A percentile compares a stretch with the other conserved stretches of the same genome.
phyloP scores from a whole-genome alignment of 2,329 filamentous ascomycete genomes.

The Microdochium bolleyi region DNA sequence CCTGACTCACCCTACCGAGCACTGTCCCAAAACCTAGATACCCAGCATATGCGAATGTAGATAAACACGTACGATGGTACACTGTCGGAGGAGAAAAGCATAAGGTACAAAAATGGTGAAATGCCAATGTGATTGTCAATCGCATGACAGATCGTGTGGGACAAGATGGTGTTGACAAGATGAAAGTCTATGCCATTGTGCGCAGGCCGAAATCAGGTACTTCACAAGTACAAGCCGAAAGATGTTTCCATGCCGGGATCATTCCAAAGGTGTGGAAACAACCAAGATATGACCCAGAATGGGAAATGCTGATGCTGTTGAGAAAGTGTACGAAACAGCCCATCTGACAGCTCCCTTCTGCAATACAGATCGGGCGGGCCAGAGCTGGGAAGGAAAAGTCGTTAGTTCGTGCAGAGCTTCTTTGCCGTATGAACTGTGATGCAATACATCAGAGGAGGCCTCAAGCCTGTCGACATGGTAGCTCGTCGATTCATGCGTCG shows the following conservation, averaged over 20 bases:
- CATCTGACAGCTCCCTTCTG: not conserved
- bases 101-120: not conserved
- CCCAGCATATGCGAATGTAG: not conserved
- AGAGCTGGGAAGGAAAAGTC: not conserved
- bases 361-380: not conserved
- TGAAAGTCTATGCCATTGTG: conserved; percentile 17
- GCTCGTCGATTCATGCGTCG: not conserved
- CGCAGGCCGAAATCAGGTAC: conserved; percentile 15
- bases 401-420: conserved; percentile 12
- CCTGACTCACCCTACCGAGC: not conserved
- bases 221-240: conserved; percentile 9
- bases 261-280: not conserved
- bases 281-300: not conserved
- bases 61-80: not conserved
- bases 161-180: conserved; percentile 3
- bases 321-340: conserved; percentile 20
- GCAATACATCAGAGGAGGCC: not conserved
- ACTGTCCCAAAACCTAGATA: not conserved
- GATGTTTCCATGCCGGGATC: conserved; percentile 5
- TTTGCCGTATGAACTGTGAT: not conserved
- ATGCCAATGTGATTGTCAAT: not conserved
- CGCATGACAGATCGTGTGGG: conserved; percentile 3
- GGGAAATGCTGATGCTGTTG: not conserved
- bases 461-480: not conserved
- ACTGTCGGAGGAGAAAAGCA: not conserved